Conservation (phyloP, 495 filamentous ascomycete genomes). For the Parathielavia hyrcaniae region DNA sequence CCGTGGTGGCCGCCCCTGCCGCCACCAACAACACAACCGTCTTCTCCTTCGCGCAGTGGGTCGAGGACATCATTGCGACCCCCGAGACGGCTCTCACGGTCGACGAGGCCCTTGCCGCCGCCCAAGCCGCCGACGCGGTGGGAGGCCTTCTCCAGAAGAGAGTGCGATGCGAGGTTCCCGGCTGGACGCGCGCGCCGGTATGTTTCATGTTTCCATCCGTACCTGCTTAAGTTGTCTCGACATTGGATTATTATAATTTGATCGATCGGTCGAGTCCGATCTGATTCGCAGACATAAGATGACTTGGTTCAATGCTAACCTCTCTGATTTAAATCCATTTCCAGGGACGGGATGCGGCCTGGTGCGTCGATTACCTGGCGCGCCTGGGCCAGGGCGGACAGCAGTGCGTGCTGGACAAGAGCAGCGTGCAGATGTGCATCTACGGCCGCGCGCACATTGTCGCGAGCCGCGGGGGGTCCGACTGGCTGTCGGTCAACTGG, state of each 20-base stretch:
- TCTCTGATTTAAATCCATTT: too few relatives aligned
- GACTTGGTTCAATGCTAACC: too few relatives aligned
- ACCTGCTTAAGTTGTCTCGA: too few relatives aligned
- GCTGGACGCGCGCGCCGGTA: not conserved
- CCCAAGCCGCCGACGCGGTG: not conserved
- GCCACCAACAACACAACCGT: not conserved
- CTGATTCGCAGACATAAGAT: too few relatives aligned
- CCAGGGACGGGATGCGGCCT: not conserved
- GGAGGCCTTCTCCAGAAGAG: conserved; percentile 1
- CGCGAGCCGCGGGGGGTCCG: not conserved
- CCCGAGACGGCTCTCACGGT: not conserved
- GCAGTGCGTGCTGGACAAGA: not conserved
- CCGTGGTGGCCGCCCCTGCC: not conserved
- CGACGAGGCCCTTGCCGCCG: not conserved
- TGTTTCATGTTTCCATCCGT: not conserved
- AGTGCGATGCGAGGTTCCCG: not conserved
- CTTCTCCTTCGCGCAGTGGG: conserved; percentile 5
- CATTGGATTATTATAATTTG: too few relatives aligned
- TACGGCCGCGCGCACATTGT: not conserved
- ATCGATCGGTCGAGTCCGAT: too few relatives aligned
- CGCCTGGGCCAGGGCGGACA: not conserved
- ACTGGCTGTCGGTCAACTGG: not conserved
- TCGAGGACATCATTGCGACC: not conserved
- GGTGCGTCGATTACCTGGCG: conserved; percentile 1
- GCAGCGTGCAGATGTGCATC: not conserved